A percentile compares a stretch with the other conserved stretches of the same genome.
Evolutionary conservation across 164 flowering plant genomes (phyloP).

Genomic region (Dillenia suffruticosa): DNA sequence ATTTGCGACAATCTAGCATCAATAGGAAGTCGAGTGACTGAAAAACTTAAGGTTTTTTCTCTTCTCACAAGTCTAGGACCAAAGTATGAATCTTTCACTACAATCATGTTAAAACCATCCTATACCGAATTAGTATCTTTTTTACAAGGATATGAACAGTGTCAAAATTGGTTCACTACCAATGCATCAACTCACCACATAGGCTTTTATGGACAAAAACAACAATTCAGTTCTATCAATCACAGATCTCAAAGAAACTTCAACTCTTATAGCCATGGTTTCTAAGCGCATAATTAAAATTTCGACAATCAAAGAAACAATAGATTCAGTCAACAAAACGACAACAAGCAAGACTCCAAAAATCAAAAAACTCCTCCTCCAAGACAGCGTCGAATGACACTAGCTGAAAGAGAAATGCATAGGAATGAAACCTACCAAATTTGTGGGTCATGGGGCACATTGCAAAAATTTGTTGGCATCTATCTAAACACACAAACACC

Average conservation of each 20-base stretch:
- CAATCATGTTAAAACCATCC: not conserved
- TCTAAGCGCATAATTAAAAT: no score
- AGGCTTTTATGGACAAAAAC: no score
- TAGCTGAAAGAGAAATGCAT: no score
- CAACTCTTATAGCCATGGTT: no score
- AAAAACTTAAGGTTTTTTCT: not conserved
- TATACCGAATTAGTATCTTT: not conserved
- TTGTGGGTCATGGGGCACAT: not conserved
- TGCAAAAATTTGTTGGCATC: not conserved
- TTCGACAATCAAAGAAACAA: no score
- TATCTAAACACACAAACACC: not conserved
- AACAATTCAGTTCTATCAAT: no score
- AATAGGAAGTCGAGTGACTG: not conserved
- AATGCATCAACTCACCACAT: no score
- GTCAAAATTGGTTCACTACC: not conserved
- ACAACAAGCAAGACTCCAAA: not conserved
- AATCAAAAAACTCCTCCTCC: no score
- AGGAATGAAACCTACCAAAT: no score
- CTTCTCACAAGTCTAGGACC: slow-evolving; percentile 27
- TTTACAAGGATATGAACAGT: not conserved
- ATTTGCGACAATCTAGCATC: not conserved
- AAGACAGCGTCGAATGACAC: no score
- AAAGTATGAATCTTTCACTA: not conserved
- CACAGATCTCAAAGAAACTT: no score
- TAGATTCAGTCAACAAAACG: no score